Percentiles rank a stretch among this genome's conserved stretches.
Evolutionary conservation across 2,329 filamentous ascomycete species (phyloP).

Genomic region (Alternaria sp.): DNA sequence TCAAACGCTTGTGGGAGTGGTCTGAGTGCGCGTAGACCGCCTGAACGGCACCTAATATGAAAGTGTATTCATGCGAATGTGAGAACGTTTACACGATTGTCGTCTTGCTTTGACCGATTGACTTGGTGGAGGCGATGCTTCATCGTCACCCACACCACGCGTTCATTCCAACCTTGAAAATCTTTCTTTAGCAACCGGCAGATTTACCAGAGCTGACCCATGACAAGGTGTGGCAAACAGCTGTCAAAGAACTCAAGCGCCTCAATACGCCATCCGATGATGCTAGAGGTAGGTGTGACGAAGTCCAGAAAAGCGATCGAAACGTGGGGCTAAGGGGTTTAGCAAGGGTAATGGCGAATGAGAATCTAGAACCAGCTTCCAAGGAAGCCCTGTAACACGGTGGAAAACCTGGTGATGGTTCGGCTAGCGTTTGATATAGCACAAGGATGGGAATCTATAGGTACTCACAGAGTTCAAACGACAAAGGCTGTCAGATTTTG

Average conservation of each 20-base stretch:
- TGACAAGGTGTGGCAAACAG: conserved; percentile 25
- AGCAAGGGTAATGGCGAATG: conserved; percentile 25
- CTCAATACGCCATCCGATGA: conserved; percentile 26
- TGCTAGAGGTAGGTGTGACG: conserved; percentile 30
- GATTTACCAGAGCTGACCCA: conserved; percentile 3
- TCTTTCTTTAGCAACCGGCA: conserved; percentile 17
- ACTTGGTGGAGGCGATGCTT: conserved; percentile 5
- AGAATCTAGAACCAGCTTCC: conserved; percentile 9
- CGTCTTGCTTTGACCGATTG: neutral
- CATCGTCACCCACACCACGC: neutral
- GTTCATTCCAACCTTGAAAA: neutral
- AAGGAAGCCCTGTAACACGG: conserved; percentile 10
- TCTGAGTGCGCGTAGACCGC: neutral
- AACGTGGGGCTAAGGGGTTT: conserved; percentile 18
- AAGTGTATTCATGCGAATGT: neutral
- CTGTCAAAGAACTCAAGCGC: conserved; percentile 8
- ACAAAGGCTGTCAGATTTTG: neutral
- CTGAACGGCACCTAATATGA: neutral
- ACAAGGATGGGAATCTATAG: conserved; percentile 31
- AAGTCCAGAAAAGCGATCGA: conserved; percentile 11
- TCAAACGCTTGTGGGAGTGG: conserved; percentile 3
- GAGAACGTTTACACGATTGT: neutral
- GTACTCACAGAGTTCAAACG: neutral
- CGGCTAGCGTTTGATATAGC: conserved; percentile 31
- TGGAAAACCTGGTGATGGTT: conserved; percentile 11